phyloP scores from a whole-genome alignment of 495 filamentous ascomycete species.

The Pyrenula aspistea region DNA sequence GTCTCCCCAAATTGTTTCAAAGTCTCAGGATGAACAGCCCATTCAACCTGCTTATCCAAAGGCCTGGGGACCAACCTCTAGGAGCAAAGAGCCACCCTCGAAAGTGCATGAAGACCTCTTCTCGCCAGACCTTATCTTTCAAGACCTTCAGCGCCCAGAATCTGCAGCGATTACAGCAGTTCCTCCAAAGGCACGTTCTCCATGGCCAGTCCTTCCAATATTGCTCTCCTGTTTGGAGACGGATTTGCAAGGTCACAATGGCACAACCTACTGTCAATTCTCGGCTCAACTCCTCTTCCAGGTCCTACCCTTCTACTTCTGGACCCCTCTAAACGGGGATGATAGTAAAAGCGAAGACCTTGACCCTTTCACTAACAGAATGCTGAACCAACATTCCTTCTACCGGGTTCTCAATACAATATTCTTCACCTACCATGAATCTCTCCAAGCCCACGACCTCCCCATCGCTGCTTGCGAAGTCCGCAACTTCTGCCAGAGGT shows the following conservation, averaged over 20 bases:
- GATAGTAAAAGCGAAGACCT: not conserved
- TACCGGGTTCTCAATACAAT: constrained; percentile 24
- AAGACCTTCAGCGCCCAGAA: not conserved
- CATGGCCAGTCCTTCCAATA: not conserved
- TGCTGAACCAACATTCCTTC: constrained; percentile 11
- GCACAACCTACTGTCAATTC: constrained; percentile 26
- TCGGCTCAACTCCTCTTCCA: constrained; percentile 35
- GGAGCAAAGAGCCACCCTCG: not conserved
- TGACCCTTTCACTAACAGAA: constrained; percentile 16
- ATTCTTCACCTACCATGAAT: constrained; percentile 51
- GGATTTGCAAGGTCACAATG: not conserved
- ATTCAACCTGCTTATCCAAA: not conserved
- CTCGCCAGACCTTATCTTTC: not conserved
- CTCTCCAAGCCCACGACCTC: constrained; percentile 50
- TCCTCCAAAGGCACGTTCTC: not conserved
- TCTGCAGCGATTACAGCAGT: not conserved
- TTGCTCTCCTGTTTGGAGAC: not conserved
- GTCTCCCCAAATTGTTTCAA: not conserved
- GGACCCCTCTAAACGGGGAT: not conserved
- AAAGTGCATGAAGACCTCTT: not conserved
- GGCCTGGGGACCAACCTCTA: not conserved
- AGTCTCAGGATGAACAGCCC: not conserved
- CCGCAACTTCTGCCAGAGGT: constrained; percentile 49
- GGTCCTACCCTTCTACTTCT: constrained; percentile 24
- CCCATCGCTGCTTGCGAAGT: constrained; percentile 57